These are phyloP conservation scores for Aplosporella prunicola DNA, from an alignment of 2,329 filamentous ascomycete genomes.

Conservation along the genomic window DNA sequence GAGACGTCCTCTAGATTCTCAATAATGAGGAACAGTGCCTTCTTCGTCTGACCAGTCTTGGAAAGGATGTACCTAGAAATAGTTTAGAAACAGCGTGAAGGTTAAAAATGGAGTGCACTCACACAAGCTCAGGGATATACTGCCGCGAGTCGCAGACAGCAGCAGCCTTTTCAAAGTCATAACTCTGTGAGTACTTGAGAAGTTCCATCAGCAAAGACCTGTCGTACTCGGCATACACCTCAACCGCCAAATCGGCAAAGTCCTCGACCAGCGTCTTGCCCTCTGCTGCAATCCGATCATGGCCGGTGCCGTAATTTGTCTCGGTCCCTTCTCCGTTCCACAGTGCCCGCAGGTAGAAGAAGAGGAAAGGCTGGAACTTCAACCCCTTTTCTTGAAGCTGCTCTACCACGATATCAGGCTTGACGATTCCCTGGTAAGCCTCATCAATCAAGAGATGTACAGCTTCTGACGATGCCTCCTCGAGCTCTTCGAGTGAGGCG, in stretches of 20 bases:
- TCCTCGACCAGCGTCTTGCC: constrained; percentile 66
- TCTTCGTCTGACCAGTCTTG: constrained; percentile 89
- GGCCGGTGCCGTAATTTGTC: constrained; percentile 21
- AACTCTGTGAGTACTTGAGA: constrained; percentile 72
- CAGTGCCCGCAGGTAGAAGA: constrained; percentile 80
- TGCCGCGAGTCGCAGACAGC: constrained; percentile 68
- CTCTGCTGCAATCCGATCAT: constrained; percentile 42
- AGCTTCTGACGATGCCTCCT: constrained; percentile 71
- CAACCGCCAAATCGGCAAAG: constrained; percentile 78
- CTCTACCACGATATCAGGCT: constrained; percentile 63
- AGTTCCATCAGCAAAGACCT: constrained; percentile 76
- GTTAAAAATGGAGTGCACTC: constrained; percentile 14
- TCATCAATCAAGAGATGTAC: constrained; percentile 83
- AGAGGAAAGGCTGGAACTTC: constrained; percentile 62
- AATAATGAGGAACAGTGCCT: constrained; percentile 85
- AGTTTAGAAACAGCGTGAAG: constrained; percentile 15
- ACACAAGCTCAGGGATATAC: constrained; percentile 85
- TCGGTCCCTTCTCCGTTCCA: constrained; percentile 66
- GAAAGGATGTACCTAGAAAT: constrained; percentile 64
- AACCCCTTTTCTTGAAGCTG: constrained; percentile 60
- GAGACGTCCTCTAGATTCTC: constrained; percentile 85
- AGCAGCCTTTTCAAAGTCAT: constrained; percentile 74
- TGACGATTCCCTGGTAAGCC: constrained; percentile 78
- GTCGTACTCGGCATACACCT: constrained; percentile 78
- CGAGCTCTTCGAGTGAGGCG: constrained; percentile 61